These are phyloP conservation scores for Lactarius evosmus DNA, from an alignment of 768 basidiomycete genomes.

Conservation along the genomic window DNA sequence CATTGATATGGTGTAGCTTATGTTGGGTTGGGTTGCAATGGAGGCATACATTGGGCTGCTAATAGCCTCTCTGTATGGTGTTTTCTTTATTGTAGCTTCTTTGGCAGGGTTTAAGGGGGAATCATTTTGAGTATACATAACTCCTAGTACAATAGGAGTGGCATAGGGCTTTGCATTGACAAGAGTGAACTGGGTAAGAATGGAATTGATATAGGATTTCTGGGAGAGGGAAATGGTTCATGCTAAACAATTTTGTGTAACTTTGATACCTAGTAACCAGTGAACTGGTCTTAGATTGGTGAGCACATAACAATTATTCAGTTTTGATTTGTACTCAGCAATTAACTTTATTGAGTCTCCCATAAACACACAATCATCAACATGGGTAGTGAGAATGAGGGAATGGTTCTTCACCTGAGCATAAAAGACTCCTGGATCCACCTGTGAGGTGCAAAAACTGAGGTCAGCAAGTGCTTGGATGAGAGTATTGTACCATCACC, in stretches of 20 bases:
- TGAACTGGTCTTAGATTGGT: slow-evolving; percentile 33
- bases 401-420: slow-evolving; percentile 1
- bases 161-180: slow-evolving; percentile 11
- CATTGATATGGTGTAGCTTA: slow-evolving; percentile 32
- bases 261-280: slow-evolving; percentile 36
- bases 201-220: slow-evolving; percentile 22
- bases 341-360: neutral
- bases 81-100: slow-evolving; percentile 29
- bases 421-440: slow-evolving; percentile 27
- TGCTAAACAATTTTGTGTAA: slow-evolving; percentile 28
- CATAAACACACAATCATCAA: slow-evolving; percentile 28
- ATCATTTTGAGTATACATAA: neutral
- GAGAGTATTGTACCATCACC: slow-evolving; percentile 26
- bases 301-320: slow-evolving; percentile 7
- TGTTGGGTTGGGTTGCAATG: slow-evolving; percentile 38
- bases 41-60: slow-evolving; percentile 37
- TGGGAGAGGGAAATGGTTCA: slow-evolving; percentile 27
- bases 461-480: too few species aligned
- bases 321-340: neutral
- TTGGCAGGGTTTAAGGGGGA: slow-evolving; percentile 10
- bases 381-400: slow-evolving; percentile 28
- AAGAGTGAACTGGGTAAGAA: slow-evolving; percentile 29
- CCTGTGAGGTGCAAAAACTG: slow-evolving; percentile 23
- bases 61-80: slow-evolving; percentile 34
- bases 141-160: slow-evolving; percentile 20